Evolutionary conservation across 1,139 yeast species (phyloP), one percentile per base, ranked within the genome.

Genomic region (Yamadazyma pseudoaaseri): DNA sequence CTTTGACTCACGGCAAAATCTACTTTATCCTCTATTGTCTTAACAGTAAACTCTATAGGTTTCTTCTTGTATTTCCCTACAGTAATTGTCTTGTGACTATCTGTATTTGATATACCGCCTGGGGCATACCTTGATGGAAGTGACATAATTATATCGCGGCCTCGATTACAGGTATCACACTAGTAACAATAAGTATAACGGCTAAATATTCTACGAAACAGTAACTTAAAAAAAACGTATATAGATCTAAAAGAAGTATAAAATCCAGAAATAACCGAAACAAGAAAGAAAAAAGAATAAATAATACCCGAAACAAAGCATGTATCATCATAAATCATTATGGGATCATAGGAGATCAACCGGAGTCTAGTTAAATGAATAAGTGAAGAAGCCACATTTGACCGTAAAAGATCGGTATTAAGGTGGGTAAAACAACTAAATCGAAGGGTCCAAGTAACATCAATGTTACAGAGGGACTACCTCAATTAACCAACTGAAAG

Each of bases 81-180:
- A 0, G 74, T 68, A 5, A 73, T 52, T 1, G 56, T 46, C 17
- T 50, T 46, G 13, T 42, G 42, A 34, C 58, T 60, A 6, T 69
- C 70, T 2, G 36, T 39, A 1, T 18, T 9, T 7, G 61, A 49
- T 5, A 73, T 54, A 1, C 79, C 78, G 12, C 48, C 54, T 2
- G 64, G 62, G 1, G 78, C 72, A 47, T 70, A 63, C 39, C 54
- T 68, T 0, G 79, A 73, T 0, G 79, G 77, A 8, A 72, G 60
- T 16, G 39, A 28, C 41, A 40, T 40, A 4, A 18, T 7, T 18
- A 18, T n/a, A n/a, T n/a, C n/a, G n/a, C n/a, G n/a, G n/a, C n/a
- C n/a, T n/a, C n/a, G n/a, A n/a, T n/a, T n/a, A n/a, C n/a, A n/a
- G n/a, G n/a, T n/a, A n/a, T n/a, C n/a, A n/a, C n/a, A n/a, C n/a